These are phyloP conservation scores for Kitagawia praeruptora DNA, from an alignment of 129 eudicot genomes.

Conservation along the genomic window DNA sequence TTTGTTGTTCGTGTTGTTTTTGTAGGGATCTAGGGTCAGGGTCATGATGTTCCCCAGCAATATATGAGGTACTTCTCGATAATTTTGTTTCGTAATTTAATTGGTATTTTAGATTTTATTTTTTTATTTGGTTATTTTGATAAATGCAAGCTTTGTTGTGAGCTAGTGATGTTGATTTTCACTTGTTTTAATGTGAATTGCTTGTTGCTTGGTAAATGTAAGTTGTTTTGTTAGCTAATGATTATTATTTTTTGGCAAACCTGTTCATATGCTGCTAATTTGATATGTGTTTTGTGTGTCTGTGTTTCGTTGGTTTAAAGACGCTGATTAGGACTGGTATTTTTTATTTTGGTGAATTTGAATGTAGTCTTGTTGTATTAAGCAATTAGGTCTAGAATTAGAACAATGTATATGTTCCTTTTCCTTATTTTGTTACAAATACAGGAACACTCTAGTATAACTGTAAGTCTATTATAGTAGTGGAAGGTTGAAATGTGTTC, in stretches of 20 bases:
- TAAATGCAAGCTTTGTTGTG: neutral
- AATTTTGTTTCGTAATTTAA: neutral
- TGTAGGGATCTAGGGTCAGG: conserved; percentile 69
- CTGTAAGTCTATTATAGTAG: too few relatives aligned
- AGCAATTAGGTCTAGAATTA: too few relatives aligned
- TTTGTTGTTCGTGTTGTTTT: neutral
- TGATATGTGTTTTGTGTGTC: neutral
- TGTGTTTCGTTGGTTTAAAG: neutral
- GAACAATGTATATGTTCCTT: too few relatives aligned
- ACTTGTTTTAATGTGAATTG: neutral
- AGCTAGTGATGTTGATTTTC: neutral
- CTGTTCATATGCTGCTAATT: too few relatives aligned
- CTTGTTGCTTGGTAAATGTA: neutral
- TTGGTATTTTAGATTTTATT: neutral
- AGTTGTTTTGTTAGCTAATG: neutral
- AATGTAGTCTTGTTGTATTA: too few relatives aligned
- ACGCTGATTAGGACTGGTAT: too few relatives aligned
- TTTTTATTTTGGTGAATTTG: too few relatives aligned
- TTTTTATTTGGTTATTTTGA: too few relatives aligned
- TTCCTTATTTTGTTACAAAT: too few relatives aligned
- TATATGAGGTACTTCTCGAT: conserved; percentile 42
- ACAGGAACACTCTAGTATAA: too few relatives aligned
- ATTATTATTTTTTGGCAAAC: neutral
- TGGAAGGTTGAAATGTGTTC: too few relatives aligned
- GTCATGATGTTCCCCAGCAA: conserved; percentile 85